Conservation (phyloP, 106 monocot species). For the Dactylorhiza incarnata region DNA sequence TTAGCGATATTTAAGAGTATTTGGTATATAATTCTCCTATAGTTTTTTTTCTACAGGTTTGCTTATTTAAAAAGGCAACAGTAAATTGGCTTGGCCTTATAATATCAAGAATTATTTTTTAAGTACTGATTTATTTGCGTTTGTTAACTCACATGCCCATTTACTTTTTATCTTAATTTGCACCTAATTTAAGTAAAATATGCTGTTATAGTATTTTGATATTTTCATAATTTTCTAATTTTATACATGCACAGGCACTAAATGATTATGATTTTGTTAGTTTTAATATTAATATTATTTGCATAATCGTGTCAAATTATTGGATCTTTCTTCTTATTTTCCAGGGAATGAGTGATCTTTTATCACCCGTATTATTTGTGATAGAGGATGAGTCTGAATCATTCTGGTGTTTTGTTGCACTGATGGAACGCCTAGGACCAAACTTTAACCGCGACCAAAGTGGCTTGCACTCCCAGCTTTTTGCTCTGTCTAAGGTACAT, state of each 20-base stretch:
- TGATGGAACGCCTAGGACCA: slow-evolving; percentile 72
- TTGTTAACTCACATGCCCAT: neutral
- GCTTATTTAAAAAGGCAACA: neutral
- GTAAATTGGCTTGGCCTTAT: neutral
- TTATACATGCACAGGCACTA: neutral
- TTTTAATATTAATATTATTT: neutral
- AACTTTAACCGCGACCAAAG: slow-evolving; percentile 77
- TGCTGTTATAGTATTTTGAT: neutral
- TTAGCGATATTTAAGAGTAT: neutral
- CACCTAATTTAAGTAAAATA: neutral
- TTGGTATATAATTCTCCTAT: neutral
- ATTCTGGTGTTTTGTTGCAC: slow-evolving; percentile 69
- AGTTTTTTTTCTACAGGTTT: neutral
- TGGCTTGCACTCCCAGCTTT: slow-evolving; percentile 72
- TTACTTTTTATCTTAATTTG: neutral
- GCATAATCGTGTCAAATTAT: neutral
- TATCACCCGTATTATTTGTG: slow-evolving; percentile 67
- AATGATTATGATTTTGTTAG: neutral
- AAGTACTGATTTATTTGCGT: neutral
- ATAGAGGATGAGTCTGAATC: slow-evolving; percentile 63
- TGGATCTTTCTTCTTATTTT: neutral
- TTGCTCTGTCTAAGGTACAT: slow-evolving; percentile 60
- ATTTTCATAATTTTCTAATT: neutral
- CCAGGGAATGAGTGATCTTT: slow-evolving; percentile 75
- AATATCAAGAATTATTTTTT: neutral